Conservation (phyloP, 345 rosid species). For the Bruguiera parviflora region DNA sequence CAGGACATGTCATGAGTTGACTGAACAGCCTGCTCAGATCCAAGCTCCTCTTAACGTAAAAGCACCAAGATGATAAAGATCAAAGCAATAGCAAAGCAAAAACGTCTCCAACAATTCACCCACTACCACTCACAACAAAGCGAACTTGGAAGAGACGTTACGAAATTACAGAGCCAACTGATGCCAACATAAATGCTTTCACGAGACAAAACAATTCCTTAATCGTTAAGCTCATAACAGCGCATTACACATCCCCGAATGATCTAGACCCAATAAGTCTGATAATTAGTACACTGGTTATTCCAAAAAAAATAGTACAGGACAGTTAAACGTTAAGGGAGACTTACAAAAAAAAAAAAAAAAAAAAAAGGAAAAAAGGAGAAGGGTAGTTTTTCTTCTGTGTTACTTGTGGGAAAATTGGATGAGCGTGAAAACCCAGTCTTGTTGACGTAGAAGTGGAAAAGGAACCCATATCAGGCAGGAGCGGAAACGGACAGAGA, state of each 20-base stretch:
- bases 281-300: too few species aligned
- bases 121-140: constrained; percentile 11
- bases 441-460: constrained; percentile 2
- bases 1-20: too few species aligned
- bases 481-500: constrained; percentile 38
- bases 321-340: too few species aligned
- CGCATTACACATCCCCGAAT: too few species aligned
- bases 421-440: constrained; percentile 11
- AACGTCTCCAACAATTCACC: constrained; percentile 8
- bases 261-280: too few species aligned
- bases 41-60: background rate
- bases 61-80: background rate
- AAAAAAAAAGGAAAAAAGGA: too few species aligned
- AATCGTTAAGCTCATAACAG: background rate
- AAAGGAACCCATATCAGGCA: constrained; percentile 13
- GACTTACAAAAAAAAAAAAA: background rate
- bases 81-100: constrained; percentile 13
- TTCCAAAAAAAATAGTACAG: too few species aligned
- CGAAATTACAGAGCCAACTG: background rate
- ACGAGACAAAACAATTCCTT: background rate
- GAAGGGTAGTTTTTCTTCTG: too few species aligned
- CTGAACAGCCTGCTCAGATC: too few species aligned
- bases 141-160: constrained; percentile 1
- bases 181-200: background rate
- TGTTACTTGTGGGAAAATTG: too few species aligned